Base-by-base conservation (phyloP, 306 rosid genomes). In the Trifolium subterraneum region DNA sequence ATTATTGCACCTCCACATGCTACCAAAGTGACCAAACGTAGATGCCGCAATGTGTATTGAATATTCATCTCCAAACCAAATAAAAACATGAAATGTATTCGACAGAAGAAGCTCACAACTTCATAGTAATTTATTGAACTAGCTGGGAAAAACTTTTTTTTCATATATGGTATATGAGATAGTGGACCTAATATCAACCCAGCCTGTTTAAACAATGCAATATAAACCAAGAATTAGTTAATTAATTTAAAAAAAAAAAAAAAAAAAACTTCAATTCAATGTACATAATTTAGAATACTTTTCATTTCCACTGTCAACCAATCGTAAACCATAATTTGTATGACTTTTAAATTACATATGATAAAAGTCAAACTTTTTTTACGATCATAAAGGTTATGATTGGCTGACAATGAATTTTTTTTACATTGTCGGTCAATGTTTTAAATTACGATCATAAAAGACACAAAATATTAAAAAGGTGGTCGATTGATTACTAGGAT, bases 141-240 rank as follows among this genome's bases (percentile, higher is more conserved):
- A 0, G 87, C 77, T 22, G 89, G 97, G 16, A 89, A 85, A 60
- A 94, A 94, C 35, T 77, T 64, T 0, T 29, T 71, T 41, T 78
- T 79, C 69, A 91, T 80, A 35, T 68, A 51, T 2, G 42, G 5
- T 0, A 89, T 83, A 36, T 88, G 90, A 10, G 96, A 94, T 79
- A 94, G 64, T 7, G 94, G 97, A 61, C 97, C 96, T 10, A 93
- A 70, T 62, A 84, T 88, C 86, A 91, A 71, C 19, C 97, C 98
- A 55, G 98, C 97, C 97, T 94, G 84, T 77, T 22, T 22, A 6
- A 61, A 64, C 63, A 82, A 62, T 51, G 36, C 13, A 73, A 18
- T 33, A 9, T 59, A 44, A 44, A 35, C 33, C 1, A 68, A 55
- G 10, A 74, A 25, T 38, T 2, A 50, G 65, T 66, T 31, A 51